A percentile compares a stretch with the other conserved stretches of the same genome.
Conservation (phyloP, 495 filamentous ascomycete species). For the Bombardia bombarda region DNA sequence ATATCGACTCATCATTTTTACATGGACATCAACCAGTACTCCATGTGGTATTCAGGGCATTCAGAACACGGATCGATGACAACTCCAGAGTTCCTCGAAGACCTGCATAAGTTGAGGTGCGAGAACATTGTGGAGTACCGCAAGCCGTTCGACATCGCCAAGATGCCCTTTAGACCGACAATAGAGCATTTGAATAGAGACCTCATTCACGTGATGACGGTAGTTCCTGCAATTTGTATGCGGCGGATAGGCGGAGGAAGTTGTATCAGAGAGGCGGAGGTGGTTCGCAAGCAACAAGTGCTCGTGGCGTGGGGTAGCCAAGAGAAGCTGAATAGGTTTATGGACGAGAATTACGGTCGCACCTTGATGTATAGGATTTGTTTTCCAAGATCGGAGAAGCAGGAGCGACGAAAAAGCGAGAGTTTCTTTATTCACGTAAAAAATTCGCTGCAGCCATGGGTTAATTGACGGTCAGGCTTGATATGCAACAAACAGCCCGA, state of each 20-base stretch:
- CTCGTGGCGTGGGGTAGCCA: slow-evolving; percentile 19
- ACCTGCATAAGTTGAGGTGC: slow-evolving; percentile 17
- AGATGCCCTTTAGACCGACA: slow-evolving; percentile 14
- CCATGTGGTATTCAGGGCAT: slow-evolving; percentile 7
- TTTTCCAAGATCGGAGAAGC: slow-evolving; percentile 3
- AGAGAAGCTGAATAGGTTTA: slow-evolving; percentile 13
- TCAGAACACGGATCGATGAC: not conserved
- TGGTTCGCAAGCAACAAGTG: slow-evolving; percentile 20
- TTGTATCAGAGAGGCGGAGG: slow-evolving; percentile 11
- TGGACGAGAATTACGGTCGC: slow-evolving; percentile 1
- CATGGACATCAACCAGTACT: slow-evolving; percentile 14
- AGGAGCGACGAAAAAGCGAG: too few relatives aligned
- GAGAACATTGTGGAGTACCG: slow-evolving; percentile 21
- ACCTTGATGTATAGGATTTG: slow-evolving; percentile 13
- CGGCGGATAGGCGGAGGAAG: slow-evolving; percentile 14
- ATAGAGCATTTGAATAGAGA: slow-evolving; percentile 11
- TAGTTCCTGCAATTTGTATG: slow-evolving; percentile 19
- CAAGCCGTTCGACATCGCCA: slow-evolving; percentile 18
- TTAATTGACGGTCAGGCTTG: too few relatives aligned
- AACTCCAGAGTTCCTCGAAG: slow-evolving; percentile 14
- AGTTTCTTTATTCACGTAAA: too few relatives aligned
- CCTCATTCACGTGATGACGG: slow-evolving; percentile 13
- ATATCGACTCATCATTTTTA: slow-evolving; percentile 23
- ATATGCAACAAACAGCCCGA: too few relatives aligned
- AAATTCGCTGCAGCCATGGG: too few relatives aligned